Evolutionary conservation across 148 eudicot species (phyloP).

Genomic region (Heliosperma pusillum): DNA sequence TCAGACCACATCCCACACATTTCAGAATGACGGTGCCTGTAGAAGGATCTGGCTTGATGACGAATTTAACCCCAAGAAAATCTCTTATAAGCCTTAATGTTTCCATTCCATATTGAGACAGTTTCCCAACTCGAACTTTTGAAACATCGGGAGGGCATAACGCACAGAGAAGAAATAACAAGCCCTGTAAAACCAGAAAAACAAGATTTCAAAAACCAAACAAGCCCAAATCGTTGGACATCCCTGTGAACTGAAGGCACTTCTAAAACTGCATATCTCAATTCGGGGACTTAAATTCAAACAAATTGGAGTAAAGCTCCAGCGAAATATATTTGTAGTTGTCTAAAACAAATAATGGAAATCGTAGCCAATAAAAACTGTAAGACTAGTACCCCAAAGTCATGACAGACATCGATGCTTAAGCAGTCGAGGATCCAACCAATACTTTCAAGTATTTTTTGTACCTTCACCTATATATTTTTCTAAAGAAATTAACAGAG

Average conservation of each 20-base stretch:
- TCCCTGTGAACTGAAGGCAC: too few relatives aligned
- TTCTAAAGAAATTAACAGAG: neutral
- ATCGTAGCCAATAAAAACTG: too few relatives aligned
- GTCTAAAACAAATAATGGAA: too few relatives aligned
- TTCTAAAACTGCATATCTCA: too few relatives aligned
- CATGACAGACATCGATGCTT: too few relatives aligned
- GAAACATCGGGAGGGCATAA: conserved; percentile 88
- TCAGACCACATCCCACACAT: conserved; percentile 82
- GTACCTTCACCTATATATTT: neutral
- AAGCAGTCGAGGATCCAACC: neutral
- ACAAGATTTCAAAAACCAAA: neutral
- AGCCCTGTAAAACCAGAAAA: conserved; percentile 44
- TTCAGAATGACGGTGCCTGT: conserved; percentile 74
- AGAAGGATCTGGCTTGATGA: conserved; percentile 74
- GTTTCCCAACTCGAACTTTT: conserved; percentile 80
- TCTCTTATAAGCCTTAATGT: conserved; percentile 65
- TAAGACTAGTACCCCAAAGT: too few relatives aligned
- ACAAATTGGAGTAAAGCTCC: too few relatives aligned
- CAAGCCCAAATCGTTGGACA: neutral
- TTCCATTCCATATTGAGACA: conserved; percentile 72
- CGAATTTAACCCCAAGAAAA: conserved; percentile 69
- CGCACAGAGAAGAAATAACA: conserved; percentile 91
- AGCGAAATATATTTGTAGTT: too few relatives aligned
- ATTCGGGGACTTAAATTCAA: too few relatives aligned
- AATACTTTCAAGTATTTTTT: neutral